A percentile compares a stretch with the other conserved stretches of the same genome.
Conservation (phyloP, 1,284 basidiomycete genomes). For the Naganishia liquefaciens region DNA sequence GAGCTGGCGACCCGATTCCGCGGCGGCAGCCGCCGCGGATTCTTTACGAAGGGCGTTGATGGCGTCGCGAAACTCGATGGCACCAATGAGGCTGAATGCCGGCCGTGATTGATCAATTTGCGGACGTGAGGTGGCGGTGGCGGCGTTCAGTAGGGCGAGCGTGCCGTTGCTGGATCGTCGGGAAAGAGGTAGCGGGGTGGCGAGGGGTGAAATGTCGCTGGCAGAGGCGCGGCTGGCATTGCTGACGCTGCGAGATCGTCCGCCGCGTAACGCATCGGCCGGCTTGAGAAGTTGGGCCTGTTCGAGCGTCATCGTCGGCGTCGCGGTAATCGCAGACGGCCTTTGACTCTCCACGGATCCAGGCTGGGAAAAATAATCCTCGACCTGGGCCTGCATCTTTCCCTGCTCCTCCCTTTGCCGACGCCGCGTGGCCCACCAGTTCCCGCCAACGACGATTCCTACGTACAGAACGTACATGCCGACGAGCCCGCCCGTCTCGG, state of each 20-base stretch:
- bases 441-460: constrained; percentile 69
- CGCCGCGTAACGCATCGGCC: neutral
- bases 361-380: constrained; percentile 8
- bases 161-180: constrained; percentile 10
- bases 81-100: constrained; percentile 80
- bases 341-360: neutral
- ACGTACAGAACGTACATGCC: constrained; percentile 79
- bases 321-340: too few species aligned
- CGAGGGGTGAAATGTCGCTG: constrained; percentile 1
- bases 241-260: constrained; percentile 21
- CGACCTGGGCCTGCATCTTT: constrained; percentile 58
- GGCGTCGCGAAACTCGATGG: constrained; percentile 88
- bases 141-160: neutral
- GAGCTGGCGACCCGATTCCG: constrained; percentile 1
- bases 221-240: too few species aligned
- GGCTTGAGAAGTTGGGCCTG: constrained; percentile 2
- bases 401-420: constrained; percentile 44
- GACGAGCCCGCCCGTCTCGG: constrained; percentile 75
- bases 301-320: neutral
- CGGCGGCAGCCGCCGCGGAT: constrained; percentile 33
- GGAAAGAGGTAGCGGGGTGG: neutral
- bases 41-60: constrained; percentile 71
- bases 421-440: constrained; percentile 66
- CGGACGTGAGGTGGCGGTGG: constrained; percentile 23
- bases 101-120: constrained; percentile 44